Percentiles rank a stretch among this genome's conserved stretches.
Evolutionary conservation across 257 asterid genomes (phyloP).

Genomic region (Verbena officinalis): DNA sequence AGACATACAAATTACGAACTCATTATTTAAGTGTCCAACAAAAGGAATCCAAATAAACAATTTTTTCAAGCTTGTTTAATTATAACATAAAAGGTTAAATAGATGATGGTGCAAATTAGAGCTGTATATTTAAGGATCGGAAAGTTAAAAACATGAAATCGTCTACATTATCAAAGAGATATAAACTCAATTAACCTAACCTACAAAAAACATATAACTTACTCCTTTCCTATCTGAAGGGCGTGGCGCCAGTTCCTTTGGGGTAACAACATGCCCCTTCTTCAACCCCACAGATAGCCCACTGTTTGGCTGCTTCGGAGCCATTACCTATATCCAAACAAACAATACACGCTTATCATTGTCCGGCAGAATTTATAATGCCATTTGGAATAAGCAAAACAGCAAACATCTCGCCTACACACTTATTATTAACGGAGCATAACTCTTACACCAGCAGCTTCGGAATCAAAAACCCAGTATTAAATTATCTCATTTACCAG

Average conservation of each 20-base stretch:
- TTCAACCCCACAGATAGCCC: slow-evolving; percentile 55
- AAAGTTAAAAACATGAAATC: not conserved
- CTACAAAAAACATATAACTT: slow-evolving; percentile 16
- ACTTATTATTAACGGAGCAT: not conserved
- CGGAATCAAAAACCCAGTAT: not conserved
- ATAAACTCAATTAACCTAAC: not conserved
- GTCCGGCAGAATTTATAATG: not conserved
- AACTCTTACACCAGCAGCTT: not conserved
- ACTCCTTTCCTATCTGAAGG: slow-evolving; percentile 59
- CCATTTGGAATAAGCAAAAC: not conserved
- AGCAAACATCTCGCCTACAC: not conserved
- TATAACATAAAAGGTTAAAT: not conserved
- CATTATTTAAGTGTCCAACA: not conserved
- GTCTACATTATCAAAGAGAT: not conserved
- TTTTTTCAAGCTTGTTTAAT: not conserved
- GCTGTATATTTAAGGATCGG: not conserved
- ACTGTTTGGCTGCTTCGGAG: slow-evolving; percentile 52
- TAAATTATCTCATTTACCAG: not conserved
- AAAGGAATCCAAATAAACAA: not conserved
- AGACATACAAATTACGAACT: not conserved
- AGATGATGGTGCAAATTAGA: not conserved
- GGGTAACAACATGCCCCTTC: slow-evolving; percentile 54
- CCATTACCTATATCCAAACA: slow-evolving; percentile 40
- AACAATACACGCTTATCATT: slow-evolving; percentile 3
- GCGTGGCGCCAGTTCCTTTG: slow-evolving; percentile 51